phyloP scores from a whole-genome alignment of 495 filamentous ascomycete genomes.

The Penicillium atrosanguineum region DNA sequence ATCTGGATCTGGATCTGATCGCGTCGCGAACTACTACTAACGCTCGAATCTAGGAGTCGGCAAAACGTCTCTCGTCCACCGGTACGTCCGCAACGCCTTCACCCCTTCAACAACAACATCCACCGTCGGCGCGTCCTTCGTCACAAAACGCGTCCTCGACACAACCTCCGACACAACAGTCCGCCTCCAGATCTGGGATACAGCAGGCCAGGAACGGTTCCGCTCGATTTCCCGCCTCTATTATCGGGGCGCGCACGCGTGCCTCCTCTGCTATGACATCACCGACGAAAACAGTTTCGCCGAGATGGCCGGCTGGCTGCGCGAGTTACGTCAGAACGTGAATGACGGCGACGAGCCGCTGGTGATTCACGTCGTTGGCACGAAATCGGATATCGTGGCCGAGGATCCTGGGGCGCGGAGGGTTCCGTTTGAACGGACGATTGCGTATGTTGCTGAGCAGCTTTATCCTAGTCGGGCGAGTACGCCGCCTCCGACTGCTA shows the following conservation, averaged over 20 bases:
- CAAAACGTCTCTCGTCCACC: conserved; percentile 88
- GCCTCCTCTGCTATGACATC: conserved; percentile 92
- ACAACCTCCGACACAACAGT: conserved; percentile 75
- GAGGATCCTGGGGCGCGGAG: conserved; percentile 70
- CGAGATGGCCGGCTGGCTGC: conserved; percentile 92
- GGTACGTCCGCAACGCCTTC: conserved; percentile 80
- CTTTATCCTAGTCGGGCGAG: conserved; percentile 63
- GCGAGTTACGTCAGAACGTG: conserved; percentile 71
- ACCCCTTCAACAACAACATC: conserved; percentile 64
- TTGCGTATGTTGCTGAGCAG: conserved; percentile 91
- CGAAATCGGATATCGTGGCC: conserved; percentile 88
- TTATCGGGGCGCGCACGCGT: conserved; percentile 92
- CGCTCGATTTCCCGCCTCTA: conserved; percentile 90
- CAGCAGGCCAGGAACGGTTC: conserved; percentile 94
- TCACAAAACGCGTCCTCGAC: conserved; percentile 90
- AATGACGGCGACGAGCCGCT: conserved; percentile 54
- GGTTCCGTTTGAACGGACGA: conserved; percentile 90
- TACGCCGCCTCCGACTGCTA: conserved; percentile 64
- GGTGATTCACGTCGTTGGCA: conserved; percentile 94
- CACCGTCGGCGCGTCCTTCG: conserved; percentile 90
- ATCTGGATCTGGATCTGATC: background rate
- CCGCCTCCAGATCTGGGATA: conserved; percentile 89
- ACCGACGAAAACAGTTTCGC: conserved; percentile 81
- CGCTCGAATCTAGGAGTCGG: conserved; percentile 63
- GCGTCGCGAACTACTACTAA: background rate